Base-by-base conservation (phyloP, 2,329 filamentous ascomycete genomes). In the Cladosporium sp. region DNA sequence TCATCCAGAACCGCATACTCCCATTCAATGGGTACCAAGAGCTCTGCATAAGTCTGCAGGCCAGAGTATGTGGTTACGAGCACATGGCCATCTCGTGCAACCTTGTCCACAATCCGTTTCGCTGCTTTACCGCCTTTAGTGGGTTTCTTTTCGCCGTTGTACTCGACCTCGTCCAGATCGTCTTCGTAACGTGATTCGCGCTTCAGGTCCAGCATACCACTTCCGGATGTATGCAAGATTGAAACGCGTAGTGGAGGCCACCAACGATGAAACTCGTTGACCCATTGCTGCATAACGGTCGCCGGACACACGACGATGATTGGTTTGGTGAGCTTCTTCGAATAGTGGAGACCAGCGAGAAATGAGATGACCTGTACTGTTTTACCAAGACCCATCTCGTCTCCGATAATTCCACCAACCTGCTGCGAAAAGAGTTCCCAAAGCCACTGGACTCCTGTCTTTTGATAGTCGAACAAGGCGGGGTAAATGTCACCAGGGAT, bases 361-460 rank as follows among this genome's bases (percentile, higher is more conserved):
- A 95, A 95, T 0, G 89, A 84, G 43, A 88, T 87, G 39, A 83
- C 77, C 62, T 88, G 84, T 20, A 88, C 85, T 1, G 93, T 98
- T 71, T 98, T 98, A 3, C 93, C 93, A n/a, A 98, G 73, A 1
- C 94, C 93, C 93, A 98, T 98, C 68, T 98, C 93, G 63, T 98
- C 93, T 5, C 92, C 93, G 33, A 98, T 80, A 48, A 98, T 97
- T 2, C 93, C 93, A 19, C 93, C 93, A 4, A 95, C 90, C 53
- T 86, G 81, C 65, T 96, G 90, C 50, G 84, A 82, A 65, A 95
- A 92, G 2, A 98, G 74, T 67, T 98, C 92, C 66, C 89, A 90
- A 6, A 98, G 78, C 93, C 93, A 98, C 64, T 95, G 87, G 3
- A 98, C 90, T 3, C 92, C 91, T 0, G 90, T 96, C 68, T 95